These are phyloP conservation scores for Phyllosticta paracitricarpa DNA, from an alignment of 2,329 filamentous ascomycete genomes.

Conservation along the genomic window DNA sequence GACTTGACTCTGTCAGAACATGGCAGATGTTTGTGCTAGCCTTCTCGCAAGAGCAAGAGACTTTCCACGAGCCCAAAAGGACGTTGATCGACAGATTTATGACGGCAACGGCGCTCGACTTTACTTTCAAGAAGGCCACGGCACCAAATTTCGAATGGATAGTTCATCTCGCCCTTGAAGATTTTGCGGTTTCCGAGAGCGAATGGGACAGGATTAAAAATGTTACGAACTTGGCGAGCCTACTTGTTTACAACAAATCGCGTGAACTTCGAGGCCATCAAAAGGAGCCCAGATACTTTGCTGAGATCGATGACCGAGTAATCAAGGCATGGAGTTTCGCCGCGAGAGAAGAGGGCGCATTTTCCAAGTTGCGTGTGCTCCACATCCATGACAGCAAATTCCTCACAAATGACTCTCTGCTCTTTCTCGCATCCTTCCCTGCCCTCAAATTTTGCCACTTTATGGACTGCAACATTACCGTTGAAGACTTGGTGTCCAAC, in stretches of 20 bases:
- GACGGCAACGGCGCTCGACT: not conserved
- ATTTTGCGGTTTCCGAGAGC: not conserved
- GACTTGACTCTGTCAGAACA: slow-evolving; percentile 1
- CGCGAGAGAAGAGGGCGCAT: not conserved
- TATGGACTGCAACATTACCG: not conserved
- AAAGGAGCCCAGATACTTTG: not conserved
- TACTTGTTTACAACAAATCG: not conserved
- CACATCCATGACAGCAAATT: not conserved
- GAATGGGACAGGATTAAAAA: not conserved
- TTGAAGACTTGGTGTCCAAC: no score
- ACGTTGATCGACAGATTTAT: not conserved
- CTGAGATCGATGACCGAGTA: slow-evolving; percentile 1
- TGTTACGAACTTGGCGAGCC: slow-evolving; percentile 1
- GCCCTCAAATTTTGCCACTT: not conserved
- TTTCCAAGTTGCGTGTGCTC: not conserved
- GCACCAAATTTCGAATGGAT: slow-evolving; percentile 5
- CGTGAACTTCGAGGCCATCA: no score
- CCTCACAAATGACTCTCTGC: not conserved
- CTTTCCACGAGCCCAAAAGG: slow-evolving; percentile 1
- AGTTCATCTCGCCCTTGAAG: not conserved
- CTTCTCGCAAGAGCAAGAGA: not conserved
- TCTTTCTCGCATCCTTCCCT: not conserved
- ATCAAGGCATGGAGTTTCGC: not conserved
- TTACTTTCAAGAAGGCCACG: not conserved
- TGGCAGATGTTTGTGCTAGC: slow-evolving; percentile 5